A percentile compares a stretch with the other conserved stretches of the same genome.
phyloP scores from a whole-genome alignment of 345 rosid genomes.

The Populus simonii region DNA sequence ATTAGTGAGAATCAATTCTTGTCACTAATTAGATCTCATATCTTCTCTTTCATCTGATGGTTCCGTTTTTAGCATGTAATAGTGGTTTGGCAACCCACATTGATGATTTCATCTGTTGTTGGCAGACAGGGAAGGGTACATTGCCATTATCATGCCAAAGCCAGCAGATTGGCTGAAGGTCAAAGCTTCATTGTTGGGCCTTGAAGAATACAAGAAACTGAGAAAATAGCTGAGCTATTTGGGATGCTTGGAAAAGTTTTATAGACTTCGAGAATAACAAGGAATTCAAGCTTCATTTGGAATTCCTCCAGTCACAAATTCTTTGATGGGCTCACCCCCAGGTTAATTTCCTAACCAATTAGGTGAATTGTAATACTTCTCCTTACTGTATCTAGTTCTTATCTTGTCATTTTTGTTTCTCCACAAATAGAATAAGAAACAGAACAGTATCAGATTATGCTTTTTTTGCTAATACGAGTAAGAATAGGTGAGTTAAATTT shows the following conservation, averaged over 20 bases:
- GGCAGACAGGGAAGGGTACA: conserved; percentile 91
- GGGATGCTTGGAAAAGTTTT: background rate
- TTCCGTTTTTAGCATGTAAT: background rate
- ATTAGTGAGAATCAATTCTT: background rate
- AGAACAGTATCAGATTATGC: background rate
- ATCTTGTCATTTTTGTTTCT: background rate
- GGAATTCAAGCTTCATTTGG: background rate
- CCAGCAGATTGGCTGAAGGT: conserved; percentile 79
- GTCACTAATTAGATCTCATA: background rate
- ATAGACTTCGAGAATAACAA: background rate
- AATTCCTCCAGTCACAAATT: background rate
- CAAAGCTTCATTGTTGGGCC: conserved; percentile 51
- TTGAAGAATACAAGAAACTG: conserved; percentile 61
- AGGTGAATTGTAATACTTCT: background rate
- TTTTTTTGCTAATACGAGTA: background rate
- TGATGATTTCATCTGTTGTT: background rate
- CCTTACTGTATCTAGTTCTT: background rate
- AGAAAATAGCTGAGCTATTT: conserved; percentile 10
- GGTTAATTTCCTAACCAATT: background rate
- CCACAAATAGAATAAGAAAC: background rate
- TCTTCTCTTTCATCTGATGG: background rate
- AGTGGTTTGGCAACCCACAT: background rate
- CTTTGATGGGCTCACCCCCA: background rate
- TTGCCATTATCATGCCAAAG: conserved; percentile 87
- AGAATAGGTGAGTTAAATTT: background rate